phyloP scores from a whole-genome alignment of 2,329 filamentous ascomycete genomes.

The Talaromyces sp. region DNA sequence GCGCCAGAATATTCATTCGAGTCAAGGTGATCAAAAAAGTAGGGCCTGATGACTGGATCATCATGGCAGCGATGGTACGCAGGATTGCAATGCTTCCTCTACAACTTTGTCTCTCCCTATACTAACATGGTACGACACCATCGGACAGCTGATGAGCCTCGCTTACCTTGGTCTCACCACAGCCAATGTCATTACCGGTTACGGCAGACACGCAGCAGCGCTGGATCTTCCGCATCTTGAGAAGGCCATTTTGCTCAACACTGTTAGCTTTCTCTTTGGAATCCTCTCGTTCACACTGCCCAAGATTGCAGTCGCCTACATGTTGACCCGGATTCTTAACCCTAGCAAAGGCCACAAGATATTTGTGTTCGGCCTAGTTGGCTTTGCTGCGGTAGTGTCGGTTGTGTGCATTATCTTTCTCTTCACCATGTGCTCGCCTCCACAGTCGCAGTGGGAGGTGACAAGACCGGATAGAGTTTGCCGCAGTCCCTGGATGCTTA shows the following conservation, averaged over 20 bases:
- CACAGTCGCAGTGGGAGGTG: constrained; percentile 32
- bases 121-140: neutral
- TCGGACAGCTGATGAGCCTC: constrained; percentile 28
- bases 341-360: constrained; percentile 11
- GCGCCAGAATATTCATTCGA: constrained; percentile 27
- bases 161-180: constrained; percentile 29
- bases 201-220: constrained; percentile 32
- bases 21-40: constrained; percentile 23
- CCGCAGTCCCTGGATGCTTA: constrained; percentile 27
- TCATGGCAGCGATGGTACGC: constrained; percentile 22
- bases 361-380: constrained; percentile 20
- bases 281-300: constrained; percentile 21
- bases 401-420: constrained; percentile 32
- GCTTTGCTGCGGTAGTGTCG: constrained; percentile 24
- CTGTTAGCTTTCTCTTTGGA: constrained; percentile 20
- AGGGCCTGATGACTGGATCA: constrained; percentile 33
- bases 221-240: constrained; percentile 20
- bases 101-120: neutral
- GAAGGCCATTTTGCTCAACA: constrained; percentile 17
- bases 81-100: neutral
- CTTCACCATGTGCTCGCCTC: constrained; percentile 37
- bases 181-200: constrained; percentile 32
- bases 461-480: constrained; percentile 23
- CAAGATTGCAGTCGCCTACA: constrained; percentile 20
- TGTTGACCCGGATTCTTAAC: constrained; percentile 19